A percentile compares a stretch with the other conserved stretches of the same genome.
phyloP scores from a whole-genome alignment of 73 alveolate species.

The Stentor coeruleus region DNA sequence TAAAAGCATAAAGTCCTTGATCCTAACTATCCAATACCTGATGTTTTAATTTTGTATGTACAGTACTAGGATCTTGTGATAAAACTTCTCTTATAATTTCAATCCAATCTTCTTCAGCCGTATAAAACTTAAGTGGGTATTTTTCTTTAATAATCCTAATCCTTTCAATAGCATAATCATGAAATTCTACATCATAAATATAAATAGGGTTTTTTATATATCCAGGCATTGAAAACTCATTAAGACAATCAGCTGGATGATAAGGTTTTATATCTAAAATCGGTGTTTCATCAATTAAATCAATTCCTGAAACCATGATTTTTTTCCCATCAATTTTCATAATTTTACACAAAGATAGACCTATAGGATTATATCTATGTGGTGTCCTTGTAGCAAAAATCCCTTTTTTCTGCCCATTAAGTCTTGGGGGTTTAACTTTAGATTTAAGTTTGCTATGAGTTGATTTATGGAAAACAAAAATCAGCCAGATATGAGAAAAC shows the following conservation, averaged over 20 bases:
- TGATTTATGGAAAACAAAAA: slow-evolving; percentile 79
- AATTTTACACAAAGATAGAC: slow-evolving; percentile 71
- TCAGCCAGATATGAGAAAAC: slow-evolving; percentile 76
- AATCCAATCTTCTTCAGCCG: not conserved
- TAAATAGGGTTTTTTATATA: not conserved
- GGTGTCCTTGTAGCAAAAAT: slow-evolving; percentile 93
- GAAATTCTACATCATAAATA: not conserved
- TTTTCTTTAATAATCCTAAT: not conserved
- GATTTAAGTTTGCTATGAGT: slow-evolving; percentile 55
- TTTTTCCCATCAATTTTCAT: slow-evolving; percentile 60
- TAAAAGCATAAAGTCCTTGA: slow-evolving; percentile 8
- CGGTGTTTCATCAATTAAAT: slow-evolving; percentile 90
- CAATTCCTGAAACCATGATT: slow-evolving; percentile 70
- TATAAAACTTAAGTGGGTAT: not conserved
- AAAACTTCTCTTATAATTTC: not conserved
- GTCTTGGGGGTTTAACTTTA: slow-evolving; percentile 83
- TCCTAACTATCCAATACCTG: not conserved
- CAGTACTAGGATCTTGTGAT: slow-evolving; percentile 19
- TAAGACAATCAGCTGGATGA: slow-evolving; percentile 38
- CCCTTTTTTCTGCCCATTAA: slow-evolving; percentile 74
- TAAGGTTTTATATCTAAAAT: slow-evolving; percentile 86
- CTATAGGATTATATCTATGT: slow-evolving; percentile 90
- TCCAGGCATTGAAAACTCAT: not conserved
- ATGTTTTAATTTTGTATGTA: slow-evolving; percentile 8
- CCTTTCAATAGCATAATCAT: not conserved